A percentile compares a stretch with the other conserved stretches of the same genome.
Conservation (phyloP, 495 filamentous ascomycete genomes). For the Clohesyomyces aquaticus region DNA sequence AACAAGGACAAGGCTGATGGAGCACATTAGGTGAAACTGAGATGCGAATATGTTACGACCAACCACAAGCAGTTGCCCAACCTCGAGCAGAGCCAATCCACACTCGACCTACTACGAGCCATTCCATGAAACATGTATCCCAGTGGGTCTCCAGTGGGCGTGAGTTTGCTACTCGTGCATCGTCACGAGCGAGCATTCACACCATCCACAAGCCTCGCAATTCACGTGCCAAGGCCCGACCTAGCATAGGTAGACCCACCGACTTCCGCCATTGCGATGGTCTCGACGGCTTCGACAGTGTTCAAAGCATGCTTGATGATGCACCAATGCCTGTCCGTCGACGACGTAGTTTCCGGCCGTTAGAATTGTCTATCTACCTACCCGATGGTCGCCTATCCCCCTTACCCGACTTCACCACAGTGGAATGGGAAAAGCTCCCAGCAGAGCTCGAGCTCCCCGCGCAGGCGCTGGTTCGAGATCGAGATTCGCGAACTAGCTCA, state of each 20-base stretch:
- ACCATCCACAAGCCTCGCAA: conserved; percentile 27
- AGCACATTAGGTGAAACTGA: conserved; percentile 21
- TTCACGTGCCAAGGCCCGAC: conserved; percentile 31
- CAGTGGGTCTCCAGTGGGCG: conserved; percentile 35
- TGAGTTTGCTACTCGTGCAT: conserved; percentile 40
- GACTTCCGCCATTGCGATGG: conserved; percentile 36
- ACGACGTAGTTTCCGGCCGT: conserved; percentile 60
- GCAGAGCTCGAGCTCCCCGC: conserved; percentile 36
- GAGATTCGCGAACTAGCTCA: conserved; percentile 27
- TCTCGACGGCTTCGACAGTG: conserved; percentile 24
- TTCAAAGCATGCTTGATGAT: conserved; percentile 35
- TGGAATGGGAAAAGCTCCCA: conserved; percentile 31
- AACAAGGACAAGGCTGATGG: conserved; percentile 15
- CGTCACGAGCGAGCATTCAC: conserved; percentile 28
- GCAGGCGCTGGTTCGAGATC: conserved; percentile 30
- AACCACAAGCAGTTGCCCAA: conserved; percentile 28
- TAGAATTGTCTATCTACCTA: conserved; percentile 75
- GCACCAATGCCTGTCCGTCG: conserved; percentile 37
- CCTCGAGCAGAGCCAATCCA: conserved; percentile 29
- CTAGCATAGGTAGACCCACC: conserved; percentile 35
- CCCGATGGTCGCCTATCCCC: conserved; percentile 69
- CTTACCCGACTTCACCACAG: conserved; percentile 53
- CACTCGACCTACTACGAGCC: conserved; percentile 33
- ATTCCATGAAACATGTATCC: conserved; percentile 38
- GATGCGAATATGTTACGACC: conserved; percentile 41